phyloP scores from a whole-genome alignment of 192 early-diverging fungal genomes.

The Chytriomyces hyalinus region DNA sequence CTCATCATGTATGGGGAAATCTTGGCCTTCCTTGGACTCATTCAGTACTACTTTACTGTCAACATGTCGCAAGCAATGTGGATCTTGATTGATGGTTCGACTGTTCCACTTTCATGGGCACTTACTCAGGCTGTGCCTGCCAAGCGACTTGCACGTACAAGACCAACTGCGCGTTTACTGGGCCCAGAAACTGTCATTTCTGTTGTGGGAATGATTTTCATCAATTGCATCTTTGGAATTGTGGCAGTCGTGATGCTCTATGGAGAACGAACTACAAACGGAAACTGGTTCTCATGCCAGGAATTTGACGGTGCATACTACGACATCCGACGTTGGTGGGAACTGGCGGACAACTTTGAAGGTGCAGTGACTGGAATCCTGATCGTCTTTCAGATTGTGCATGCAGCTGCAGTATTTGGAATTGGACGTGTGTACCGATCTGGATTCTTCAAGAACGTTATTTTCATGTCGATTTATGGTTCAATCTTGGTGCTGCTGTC shows the following conservation, averaged over 20 bases:
- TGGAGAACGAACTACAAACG: slow-evolving; percentile 41
- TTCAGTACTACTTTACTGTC: slow-evolving; percentile 78
- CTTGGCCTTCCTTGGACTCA: slow-evolving; percentile 69
- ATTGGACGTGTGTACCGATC: slow-evolving; percentile 71
- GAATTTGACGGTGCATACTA: slow-evolving; percentile 74
- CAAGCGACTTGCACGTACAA: slow-evolving; percentile 52
- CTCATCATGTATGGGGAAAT: slow-evolving; percentile 70
- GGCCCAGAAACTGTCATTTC: slow-evolving; percentile 75
- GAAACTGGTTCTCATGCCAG: slow-evolving; percentile 77
- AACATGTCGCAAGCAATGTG: slow-evolving; percentile 73
- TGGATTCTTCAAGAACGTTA: slow-evolving; percentile 68
- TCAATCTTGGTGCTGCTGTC: slow-evolving; percentile 57
- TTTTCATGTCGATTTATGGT: slow-evolving; percentile 56
- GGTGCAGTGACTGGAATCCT: slow-evolving; percentile 66
- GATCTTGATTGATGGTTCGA: slow-evolving; percentile 76
- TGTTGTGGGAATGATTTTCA: slow-evolving; percentile 68
- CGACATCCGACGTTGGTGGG: slow-evolving; percentile 77
- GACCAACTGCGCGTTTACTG: slow-evolving; percentile 79
- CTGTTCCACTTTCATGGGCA: slow-evolving; percentile 67
- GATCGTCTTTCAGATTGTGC: slow-evolving; percentile 73
- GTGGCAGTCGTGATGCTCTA: slow-evolving; percentile 66
- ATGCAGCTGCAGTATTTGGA: slow-evolving; percentile 71
- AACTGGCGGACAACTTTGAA: slow-evolving; percentile 84
- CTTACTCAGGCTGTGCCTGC: slow-evolving; percentile 72
- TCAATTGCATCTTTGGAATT: slow-evolving; percentile 73